phyloP scores from a whole-genome alignment of 768 basidiomycete species.

The Coprinellus micaceus region DNA sequence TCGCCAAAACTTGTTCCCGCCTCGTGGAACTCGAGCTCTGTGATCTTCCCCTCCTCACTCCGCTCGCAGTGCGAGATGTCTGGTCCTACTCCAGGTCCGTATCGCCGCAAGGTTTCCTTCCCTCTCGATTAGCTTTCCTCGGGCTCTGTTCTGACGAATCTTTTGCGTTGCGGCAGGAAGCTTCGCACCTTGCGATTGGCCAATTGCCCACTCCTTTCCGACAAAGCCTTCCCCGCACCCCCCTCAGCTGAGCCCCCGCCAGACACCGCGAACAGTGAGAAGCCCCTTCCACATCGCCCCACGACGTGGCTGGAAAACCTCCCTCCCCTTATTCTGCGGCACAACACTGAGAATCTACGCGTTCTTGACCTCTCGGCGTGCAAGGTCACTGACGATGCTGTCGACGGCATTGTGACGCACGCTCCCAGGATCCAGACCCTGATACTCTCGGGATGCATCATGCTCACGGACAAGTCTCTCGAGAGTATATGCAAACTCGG shows the following conservation, averaged over 20 bases:
- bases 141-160: background rate
- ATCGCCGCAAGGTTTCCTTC: slow-evolving; percentile 4
- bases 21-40: slow-evolving; percentile 81
- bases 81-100: slow-evolving; percentile 68
- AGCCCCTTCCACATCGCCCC: slow-evolving; percentile 54
- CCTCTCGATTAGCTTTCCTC: slow-evolving; percentile 7
- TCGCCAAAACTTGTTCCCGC: slow-evolving; percentile 71
- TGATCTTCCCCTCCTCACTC: slow-evolving; percentile 64
- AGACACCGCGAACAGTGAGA: slow-evolving; percentile 27
- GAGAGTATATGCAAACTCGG: slow-evolving; percentile 68
- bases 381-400: slow-evolving; percentile 68
- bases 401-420: slow-evolving; percentile 72
- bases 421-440: slow-evolving; percentile 75
- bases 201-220: slow-evolving; percentile 72
- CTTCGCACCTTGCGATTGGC: slow-evolving; percentile 74
- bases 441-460: slow-evolving; percentile 71
- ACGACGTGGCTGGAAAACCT: slow-evolving; percentile 58
- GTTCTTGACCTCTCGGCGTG: slow-evolving; percentile 77
- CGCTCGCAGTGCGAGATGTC: slow-evolving; percentile 71
- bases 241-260: slow-evolving; percentile 23
- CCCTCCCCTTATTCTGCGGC: slow-evolving; percentile 60
- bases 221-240: slow-evolving; percentile 71
- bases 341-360: slow-evolving; percentile 70
- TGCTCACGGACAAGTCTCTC: slow-evolving; percentile 69
- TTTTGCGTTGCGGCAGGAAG: slow-evolving; percentile 39